A percentile compares a stretch with the other conserved stretches of the same genome.
phyloP scores from a whole-genome alignment of 306 rosid genomes.

The Hippophae rhamnoides region DNA sequence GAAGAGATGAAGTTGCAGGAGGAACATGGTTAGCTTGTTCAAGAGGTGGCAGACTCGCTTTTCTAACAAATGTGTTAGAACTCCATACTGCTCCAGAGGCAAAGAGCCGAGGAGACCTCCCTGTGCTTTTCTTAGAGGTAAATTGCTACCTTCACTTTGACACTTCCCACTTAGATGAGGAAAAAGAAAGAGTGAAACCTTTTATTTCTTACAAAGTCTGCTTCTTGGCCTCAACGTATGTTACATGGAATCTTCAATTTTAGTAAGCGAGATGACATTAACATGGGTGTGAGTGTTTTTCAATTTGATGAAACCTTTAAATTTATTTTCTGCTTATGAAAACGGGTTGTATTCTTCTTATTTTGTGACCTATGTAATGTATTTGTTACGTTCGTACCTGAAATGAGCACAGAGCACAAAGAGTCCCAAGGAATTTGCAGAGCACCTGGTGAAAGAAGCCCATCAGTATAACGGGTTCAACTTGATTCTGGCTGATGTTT shows the following conservation, averaged over 20 bases:
- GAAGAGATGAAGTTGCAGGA: slow-evolving; percentile 54
- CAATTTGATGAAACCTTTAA: no score
- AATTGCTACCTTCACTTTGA: no score
- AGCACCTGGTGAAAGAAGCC: slow-evolving; percentile 45
- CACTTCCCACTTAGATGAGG: no score
- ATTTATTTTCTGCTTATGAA: no score
- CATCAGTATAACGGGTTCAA: slow-evolving; percentile 67
- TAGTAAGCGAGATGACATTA: no score
- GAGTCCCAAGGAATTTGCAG: slow-evolving; percentile 53
- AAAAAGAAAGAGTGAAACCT: no score
- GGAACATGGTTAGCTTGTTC: slow-evolving; percentile 78
- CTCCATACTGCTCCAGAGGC: slow-evolving; percentile 38
- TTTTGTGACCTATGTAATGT: neutral
- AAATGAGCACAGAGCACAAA: slow-evolving; percentile 43
- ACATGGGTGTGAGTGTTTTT: no score
- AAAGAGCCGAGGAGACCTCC: slow-evolving; percentile 51
- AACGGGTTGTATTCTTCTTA: neutral
- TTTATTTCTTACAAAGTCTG: no score
- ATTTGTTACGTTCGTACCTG: neutral
- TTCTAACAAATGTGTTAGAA: slow-evolving; percentile 55
- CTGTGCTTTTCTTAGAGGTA: slow-evolving; percentile 52
- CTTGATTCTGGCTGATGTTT: slow-evolving; percentile 55
- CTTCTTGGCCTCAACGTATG: no score
- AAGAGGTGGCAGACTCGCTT: slow-evolving; percentile 45
- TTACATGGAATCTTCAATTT: no score